Conservation (phyloP, 805 yeast species). For the Wickerhamomyces alni region DNA sequence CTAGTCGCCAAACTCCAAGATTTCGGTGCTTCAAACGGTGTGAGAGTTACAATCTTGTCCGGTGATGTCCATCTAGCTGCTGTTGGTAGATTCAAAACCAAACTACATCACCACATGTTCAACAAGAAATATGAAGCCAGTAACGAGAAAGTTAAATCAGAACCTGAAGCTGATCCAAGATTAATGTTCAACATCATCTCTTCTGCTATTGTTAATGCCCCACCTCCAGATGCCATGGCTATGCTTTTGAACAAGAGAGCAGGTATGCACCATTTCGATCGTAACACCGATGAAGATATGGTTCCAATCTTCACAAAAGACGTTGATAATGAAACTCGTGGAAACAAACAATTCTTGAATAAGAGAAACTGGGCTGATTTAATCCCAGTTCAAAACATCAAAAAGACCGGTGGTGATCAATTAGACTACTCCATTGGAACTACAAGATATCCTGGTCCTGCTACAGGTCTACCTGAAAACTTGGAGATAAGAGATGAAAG, state of each 20-base stretch:
- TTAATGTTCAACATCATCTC: conserved; percentile 79
- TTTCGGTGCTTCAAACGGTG: conserved; percentile 57
- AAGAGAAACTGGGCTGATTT: conserved; percentile 71
- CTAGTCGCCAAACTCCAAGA: conserved; percentile 56
- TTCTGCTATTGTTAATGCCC: conserved; percentile 87
- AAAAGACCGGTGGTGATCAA: conserved; percentile 8
- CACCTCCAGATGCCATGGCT: conserved; percentile 90
- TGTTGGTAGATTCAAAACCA: conserved; percentile 67
- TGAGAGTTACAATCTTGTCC: conserved; percentile 75
- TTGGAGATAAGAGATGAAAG: conserved; percentile 22
- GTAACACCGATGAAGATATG: conserved; percentile 68
- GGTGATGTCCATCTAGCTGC: conserved; percentile 95
- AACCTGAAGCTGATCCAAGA: conserved; percentile 67
- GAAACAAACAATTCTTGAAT: conserved; percentile 51
- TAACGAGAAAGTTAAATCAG: conserved; percentile 33
- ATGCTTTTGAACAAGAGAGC: conserved; percentile 61
- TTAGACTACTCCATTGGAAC: conserved; percentile 25
- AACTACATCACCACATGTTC: conserved; percentile 38
- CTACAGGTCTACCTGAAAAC: conserved; percentile 9
- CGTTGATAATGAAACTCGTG: conserved; percentile 43
- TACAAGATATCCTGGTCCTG: conserved; percentile 38
- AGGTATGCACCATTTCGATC: conserved; percentile 57
- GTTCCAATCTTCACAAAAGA: conserved; percentile 64
- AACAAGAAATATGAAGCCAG: conserved; percentile 29
- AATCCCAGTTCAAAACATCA: conserved; percentile 42